phyloP scores from a whole-genome alignment of 306 rosid genomes.

The apple (Malus domestica) region ASM211411v1 NC_041793.1:21366501-21367000 shows the following conservation, averaged over 20 bases:
- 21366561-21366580: no score
- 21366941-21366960: slow-evolving; percentile 20
- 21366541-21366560: no score
- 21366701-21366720: no score
- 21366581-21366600: no score
- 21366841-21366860: slow-evolving; percentile 50
- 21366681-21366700: not conserved
- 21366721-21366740: not conserved
- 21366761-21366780: not conserved
- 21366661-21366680: no score
- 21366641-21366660: no score
- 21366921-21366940: slow-evolving; percentile 26
- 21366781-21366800: slow-evolving; percentile 26
- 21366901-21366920: slow-evolving; percentile 16
- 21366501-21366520: no score
- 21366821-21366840: slow-evolving; percentile 51
- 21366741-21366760: slow-evolving; percentile 9
- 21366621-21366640: no score
- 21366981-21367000: slow-evolving; percentile 39
- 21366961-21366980: slow-evolving; percentile 36
- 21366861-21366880: slow-evolving; percentile 15
- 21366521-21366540: no score
- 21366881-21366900: slow-evolving; percentile 10
- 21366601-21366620: no score
- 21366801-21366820: slow-evolving; percentile 45